Conservation (phyloP, 768 basidiomycete genomes). For the Rhodotorula diobovata region DNA sequence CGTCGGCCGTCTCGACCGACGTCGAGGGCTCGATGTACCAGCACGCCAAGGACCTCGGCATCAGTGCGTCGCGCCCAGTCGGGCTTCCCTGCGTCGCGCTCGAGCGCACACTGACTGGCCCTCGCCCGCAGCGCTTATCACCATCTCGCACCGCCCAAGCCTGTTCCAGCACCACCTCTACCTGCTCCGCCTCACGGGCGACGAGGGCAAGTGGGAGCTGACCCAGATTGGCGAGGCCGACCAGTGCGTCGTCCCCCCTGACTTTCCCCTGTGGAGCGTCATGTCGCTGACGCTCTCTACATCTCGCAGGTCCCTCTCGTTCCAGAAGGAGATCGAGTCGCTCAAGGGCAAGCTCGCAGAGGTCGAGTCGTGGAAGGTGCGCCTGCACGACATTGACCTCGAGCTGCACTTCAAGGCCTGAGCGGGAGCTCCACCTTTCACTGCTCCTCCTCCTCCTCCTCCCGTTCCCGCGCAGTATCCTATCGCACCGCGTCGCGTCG, state of each 20-base stretch:
- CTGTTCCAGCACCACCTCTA: slow-evolving; percentile 84
- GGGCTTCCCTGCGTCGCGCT: too few relatives aligned
- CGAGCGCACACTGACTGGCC: not conserved
- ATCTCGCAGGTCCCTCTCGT: slow-evolving; percentile 52
- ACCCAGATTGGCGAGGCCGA: slow-evolving; percentile 66
- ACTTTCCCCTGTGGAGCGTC: not conserved
- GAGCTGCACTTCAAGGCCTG: slow-evolving; percentile 34
- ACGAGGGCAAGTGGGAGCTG: slow-evolving; percentile 66
- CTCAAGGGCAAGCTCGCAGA: slow-evolving; percentile 66
- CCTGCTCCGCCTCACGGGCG: slow-evolving; percentile 70
- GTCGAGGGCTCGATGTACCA: slow-evolving; percentile 96
- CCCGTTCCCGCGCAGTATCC: not conserved
- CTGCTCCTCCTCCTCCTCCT: too few relatives aligned
- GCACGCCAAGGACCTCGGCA: slow-evolving; percentile 77
- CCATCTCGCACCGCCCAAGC: slow-evolving; percentile 82
- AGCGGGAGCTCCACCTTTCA: not conserved
- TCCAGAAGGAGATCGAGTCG: slow-evolving; percentile 67
- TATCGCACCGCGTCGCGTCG: not conserved
- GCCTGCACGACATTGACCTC: slow-evolving; percentile 45
- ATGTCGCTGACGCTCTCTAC: not conserved
- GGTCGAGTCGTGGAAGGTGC: slow-evolving; percentile 66
- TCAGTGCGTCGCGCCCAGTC: slow-evolving; percentile 51
- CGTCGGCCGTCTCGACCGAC: slow-evolving; percentile 90
- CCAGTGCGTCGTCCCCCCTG: slow-evolving; percentile 50
- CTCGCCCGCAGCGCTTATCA: slow-evolving; percentile 60